Evolutionary conservation across 331 rosid species (phyloP), one percentile per base, ranked within the genome.

Genomic region (Phaseolus coccineus): DNA sequence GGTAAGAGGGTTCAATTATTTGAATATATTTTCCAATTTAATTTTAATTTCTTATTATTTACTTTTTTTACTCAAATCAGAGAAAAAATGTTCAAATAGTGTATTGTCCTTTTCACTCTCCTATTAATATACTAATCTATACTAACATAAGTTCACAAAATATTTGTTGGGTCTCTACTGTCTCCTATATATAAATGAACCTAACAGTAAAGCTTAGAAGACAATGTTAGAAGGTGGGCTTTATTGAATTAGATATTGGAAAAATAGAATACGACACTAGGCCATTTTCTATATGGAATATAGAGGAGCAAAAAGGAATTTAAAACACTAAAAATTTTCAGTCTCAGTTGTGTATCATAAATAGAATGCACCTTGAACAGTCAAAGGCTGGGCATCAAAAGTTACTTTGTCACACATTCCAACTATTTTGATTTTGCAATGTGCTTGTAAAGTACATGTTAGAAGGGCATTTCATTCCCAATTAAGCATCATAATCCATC

Each of bases 141-240:
- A 33, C 22, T 5, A 37, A 71, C 8, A 59, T 59, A 74, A 58
- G 40, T 30, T 28, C 19, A 67, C 37, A 78, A 69, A 69, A 30
- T 47, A 40, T 42, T 37, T 13, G 22, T 40, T 77, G 4, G 16
- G n/a, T 11, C 64, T 53, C 31, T 8, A 62, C 7, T 16, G 33
- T 12, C 75, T 52, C 59, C 16, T 69, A 56, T 25, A 19, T 69
- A 69, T 30, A 57, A 40, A 55, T 68, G 28, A 78, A 56, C 76
- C 47, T 11, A 55, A 42, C 39, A 16, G 44, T 77, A 64, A 77
- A 47, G 39, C 5, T 33, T 51, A 33, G 53, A 28, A 16, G 3
- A 24, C 28, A 30, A 9, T 6, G 24, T 25, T 52, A 65, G 46
- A 1, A 70, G 39, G 52, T 35, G 39, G 51, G 5, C 53, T 42